A percentile compares a stretch with the other conserved stretches of the same genome.
phyloP scores from a whole-genome alignment of 495 filamentous ascomycete genomes.

The Aspergillus hancockii region DNA sequence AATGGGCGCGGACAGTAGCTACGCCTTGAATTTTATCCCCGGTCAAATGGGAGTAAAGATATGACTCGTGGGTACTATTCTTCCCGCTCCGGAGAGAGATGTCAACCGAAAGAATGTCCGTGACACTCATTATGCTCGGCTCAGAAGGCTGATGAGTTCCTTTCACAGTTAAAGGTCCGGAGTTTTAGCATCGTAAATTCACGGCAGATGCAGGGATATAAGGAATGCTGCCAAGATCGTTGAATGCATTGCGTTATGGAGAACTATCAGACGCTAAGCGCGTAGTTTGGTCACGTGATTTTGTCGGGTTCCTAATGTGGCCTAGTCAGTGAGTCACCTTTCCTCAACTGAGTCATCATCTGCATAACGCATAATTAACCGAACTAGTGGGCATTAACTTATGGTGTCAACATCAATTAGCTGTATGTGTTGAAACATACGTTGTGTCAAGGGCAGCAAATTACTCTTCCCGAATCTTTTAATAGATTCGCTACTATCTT shows the following conservation, averaged over 20 bases:
- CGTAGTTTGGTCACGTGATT: not conserved
- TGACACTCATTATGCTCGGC: not conserved
- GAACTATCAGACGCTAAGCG: not conserved
- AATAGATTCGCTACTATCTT: too few species aligned
- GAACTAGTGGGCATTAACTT: too few species aligned
- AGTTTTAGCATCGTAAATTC: not conserved
- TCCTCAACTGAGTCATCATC: too few species aligned
- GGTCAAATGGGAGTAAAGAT: not conserved
- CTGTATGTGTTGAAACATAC: too few species aligned
- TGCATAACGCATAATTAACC: too few species aligned
- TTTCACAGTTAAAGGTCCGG: not conserved
- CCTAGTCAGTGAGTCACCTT: not conserved
- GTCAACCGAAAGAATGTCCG: not conserved
- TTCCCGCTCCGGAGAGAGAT: not conserved
- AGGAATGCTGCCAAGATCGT: not conserved
- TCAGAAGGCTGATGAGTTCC: not conserved
- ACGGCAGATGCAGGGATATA: not conserved
- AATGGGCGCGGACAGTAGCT: not conserved
- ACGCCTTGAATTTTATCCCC: constrained; percentile 8
- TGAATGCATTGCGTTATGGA: not conserved
- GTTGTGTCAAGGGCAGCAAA: too few species aligned
- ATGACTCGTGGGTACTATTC: not conserved
- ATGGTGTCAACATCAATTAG: too few species aligned
- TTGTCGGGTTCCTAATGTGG: not conserved
- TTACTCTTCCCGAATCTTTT: too few species aligned